Conservation (phyloP, 2,329 filamentous ascomycete species). For the Fusarium brachygibbosum region DNA sequence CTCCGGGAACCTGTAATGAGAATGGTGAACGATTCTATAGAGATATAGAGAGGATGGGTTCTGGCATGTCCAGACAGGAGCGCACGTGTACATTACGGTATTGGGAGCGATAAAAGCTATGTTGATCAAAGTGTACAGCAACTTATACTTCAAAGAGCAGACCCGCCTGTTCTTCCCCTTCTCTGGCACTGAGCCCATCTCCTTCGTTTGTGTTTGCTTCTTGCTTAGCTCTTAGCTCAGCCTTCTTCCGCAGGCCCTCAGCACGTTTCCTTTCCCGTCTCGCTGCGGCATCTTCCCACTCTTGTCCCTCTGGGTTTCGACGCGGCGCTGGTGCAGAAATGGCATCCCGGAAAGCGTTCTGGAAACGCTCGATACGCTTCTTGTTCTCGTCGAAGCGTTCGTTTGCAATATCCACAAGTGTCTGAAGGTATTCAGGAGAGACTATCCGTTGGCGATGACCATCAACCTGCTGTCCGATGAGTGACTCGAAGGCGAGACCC, state of each 20-base stretch:
- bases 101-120: conserved; percentile 51
- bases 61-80: conserved; percentile 29
- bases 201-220: conserved; percentile 13
- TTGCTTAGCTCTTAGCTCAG: conserved; percentile 54
- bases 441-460: conserved; percentile 66
- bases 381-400: conserved; percentile 79
- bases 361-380: conserved; percentile 76
- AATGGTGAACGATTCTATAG: conserved; percentile 31
- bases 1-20: conserved; percentile 9
- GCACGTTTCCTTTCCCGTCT: conserved; percentile 69
- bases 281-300: conserved; percentile 68
- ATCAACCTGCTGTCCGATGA: conserved; percentile 72
- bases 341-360: conserved; percentile 61
- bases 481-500: conserved; percentile 83
- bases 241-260: conserved; percentile 69
- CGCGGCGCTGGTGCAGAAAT: conserved; percentile 46
- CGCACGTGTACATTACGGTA: conserved; percentile 53
- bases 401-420: conserved; percentile 78
- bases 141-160: conserved; percentile 43
- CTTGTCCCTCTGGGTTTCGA: conserved; percentile 54
- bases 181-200: conserved; percentile 30
- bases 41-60: conserved; percentile 38
- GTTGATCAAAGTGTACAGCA: conserved; percentile 49
- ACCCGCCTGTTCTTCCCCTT: conserved; percentile 38
- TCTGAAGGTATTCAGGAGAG: conserved; percentile 74